Percentiles rank a stretch among this genome's conserved stretches.
phyloP scores from a whole-genome alignment of 1,284 basidiomycete genomes.

The Malassezia dermatis region DNA sequence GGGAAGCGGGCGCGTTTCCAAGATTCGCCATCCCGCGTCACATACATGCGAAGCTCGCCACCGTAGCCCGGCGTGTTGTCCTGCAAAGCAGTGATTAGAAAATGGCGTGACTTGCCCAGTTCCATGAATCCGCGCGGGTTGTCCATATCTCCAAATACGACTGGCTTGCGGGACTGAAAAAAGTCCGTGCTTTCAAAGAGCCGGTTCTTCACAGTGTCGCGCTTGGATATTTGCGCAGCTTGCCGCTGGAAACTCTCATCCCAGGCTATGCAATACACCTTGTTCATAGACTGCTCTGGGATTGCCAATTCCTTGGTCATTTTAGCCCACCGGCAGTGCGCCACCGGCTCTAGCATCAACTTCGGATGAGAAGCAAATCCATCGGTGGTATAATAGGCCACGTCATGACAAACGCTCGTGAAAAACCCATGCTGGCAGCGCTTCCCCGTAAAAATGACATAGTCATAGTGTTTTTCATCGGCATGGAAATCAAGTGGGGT shows the following conservation, averaged over 20 bases:
- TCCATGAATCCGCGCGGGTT: conserved; percentile 39
- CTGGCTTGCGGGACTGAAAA: conserved; percentile 28
- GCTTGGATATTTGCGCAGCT: background rate
- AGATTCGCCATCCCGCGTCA: conserved; percentile 30
- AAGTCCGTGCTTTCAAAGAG: conserved; percentile 41
- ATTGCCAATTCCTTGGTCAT: conserved; percentile 29
- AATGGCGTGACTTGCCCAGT: conserved; percentile 33
- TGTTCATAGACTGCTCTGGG: conserved; percentile 19
- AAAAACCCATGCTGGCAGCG: conserved; percentile 19
- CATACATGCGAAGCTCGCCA: conserved; percentile 37
- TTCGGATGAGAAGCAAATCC: conserved; percentile 32
- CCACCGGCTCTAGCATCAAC: conserved; percentile 30
- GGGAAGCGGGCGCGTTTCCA: conserved; percentile 56
- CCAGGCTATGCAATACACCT: conserved; percentile 45
- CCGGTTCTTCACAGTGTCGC: conserved; percentile 14
- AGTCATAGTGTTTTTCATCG: conserved; percentile 32
- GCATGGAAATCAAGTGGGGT: conserved; percentile 43
- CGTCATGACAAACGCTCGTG: conserved; percentile 47
- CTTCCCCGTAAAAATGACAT: conserved; percentile 40
- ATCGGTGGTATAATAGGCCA: conserved; percentile 39
- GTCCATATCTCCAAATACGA: conserved; percentile 31
- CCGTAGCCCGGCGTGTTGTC: conserved; percentile 24
- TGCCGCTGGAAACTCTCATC: conserved; percentile 18
- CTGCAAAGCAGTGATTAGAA: conserved; percentile 38
- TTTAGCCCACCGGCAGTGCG: conserved; percentile 45